Conservation (phyloP, 2,329 filamentous ascomycete genomes). For the Aspergillus uvarum region DNA sequence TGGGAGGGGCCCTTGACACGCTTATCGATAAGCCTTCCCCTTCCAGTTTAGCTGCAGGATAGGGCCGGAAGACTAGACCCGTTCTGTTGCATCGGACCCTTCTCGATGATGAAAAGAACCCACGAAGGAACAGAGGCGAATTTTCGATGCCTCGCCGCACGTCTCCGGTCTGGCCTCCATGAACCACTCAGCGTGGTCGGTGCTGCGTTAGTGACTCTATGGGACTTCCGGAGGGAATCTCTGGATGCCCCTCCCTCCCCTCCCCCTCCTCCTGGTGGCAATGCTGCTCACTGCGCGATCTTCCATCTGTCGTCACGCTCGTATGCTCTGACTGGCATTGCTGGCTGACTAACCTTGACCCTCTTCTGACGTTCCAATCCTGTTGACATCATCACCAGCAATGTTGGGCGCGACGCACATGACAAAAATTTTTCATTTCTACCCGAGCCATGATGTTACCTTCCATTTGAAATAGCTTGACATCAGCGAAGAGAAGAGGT, state of each 20-base stretch:
- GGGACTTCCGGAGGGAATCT: background rate
- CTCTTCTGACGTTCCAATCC: background rate
- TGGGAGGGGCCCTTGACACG: constrained; percentile 20
- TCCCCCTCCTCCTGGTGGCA: background rate
- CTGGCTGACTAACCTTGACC: constrained; percentile 3
- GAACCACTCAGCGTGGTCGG: constrained; percentile 2
- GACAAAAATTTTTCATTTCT: background rate
- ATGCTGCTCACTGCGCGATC: background rate
- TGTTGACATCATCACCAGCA: constrained; percentile 7
- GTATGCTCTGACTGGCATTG: background rate
- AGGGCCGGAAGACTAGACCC: constrained; percentile 17
- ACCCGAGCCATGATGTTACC: background rate
- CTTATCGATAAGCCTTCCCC: constrained; percentile 22
- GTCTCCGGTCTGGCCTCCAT: background rate
- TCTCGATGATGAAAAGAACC: constrained; percentile 19
- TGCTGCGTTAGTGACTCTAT: background rate
- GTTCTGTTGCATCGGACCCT: constrained; percentile 19
- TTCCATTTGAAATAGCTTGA: background rate
- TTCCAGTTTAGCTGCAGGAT: constrained; percentile 15
- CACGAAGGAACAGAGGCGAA: background rate
- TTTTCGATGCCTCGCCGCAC: background rate
- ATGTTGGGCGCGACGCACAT: background rate
- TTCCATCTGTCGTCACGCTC: constrained; percentile 6
- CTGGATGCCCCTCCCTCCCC: background rate
- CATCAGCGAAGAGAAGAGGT: background rate